These are phyloP conservation scores for Parathielavia appendiculata DNA, from an alignment of 495 filamentous ascomycete genomes.

Conservation along the genomic window DNA sequence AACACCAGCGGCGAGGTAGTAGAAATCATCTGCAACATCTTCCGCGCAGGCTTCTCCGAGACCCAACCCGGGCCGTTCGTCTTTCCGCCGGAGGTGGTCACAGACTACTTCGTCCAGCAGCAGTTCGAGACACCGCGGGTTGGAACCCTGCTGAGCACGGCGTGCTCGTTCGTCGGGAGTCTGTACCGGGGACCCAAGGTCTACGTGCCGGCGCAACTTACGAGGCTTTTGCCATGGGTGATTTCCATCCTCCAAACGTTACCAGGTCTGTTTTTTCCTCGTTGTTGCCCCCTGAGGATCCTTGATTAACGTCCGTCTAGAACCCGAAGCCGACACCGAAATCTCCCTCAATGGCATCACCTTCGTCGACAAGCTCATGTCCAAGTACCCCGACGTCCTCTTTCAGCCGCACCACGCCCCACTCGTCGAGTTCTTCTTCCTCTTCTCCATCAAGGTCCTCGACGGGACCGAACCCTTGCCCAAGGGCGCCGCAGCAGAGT, in stretches of 20 bases:
- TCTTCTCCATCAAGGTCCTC: slow-evolving; percentile 70
- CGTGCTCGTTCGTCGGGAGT: slow-evolving; percentile 66
- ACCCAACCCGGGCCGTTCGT: slow-evolving; percentile 70
- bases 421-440: slow-evolving; percentile 62
- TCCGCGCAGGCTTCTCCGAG: slow-evolving; percentile 77
- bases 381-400: slow-evolving; percentile 56
- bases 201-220: slow-evolving; percentile 42
- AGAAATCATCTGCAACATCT: slow-evolving; percentile 68
- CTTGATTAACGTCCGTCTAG: slow-evolving; percentile 29
- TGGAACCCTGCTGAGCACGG: slow-evolving; percentile 70
- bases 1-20: slow-evolving; percentile 62
- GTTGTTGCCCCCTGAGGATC: not conserved
- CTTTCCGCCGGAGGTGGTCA: slow-evolving; percentile 63
- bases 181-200: slow-evolving; percentile 48
- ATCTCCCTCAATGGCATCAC: slow-evolving; percentile 71
- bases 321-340: slow-evolving; percentile 68
- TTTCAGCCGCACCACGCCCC: slow-evolving; percentile 45
- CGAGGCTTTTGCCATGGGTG: slow-evolving; percentile 58
- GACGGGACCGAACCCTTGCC: slow-evolving; percentile 70
- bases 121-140: slow-evolving; percentile 60
- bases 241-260: slow-evolving; percentile 59
- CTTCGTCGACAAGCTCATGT: slow-evolving; percentile 61
- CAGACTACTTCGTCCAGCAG: slow-evolving; percentile 63
- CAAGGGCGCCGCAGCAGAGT: slow-evolving; percentile 69
- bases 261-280: slow-evolving; percentile 44